phyloP scores from a whole-genome alignment of 169 alveolate genomes.

The Plasmodium ovale region DNA sequence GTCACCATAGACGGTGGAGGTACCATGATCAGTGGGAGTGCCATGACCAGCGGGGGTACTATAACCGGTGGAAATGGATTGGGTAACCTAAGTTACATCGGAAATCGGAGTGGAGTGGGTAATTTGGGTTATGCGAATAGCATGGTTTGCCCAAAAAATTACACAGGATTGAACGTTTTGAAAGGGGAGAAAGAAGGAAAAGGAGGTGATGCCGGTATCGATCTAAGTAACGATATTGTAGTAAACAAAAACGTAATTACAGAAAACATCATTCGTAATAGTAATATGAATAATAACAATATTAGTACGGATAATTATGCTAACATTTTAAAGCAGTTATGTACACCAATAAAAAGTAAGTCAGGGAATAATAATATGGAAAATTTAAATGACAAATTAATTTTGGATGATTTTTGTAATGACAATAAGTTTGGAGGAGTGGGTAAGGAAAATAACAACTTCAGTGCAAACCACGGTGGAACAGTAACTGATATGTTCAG shows the following conservation, averaged over 20 bases:
- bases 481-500: not conserved
- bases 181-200: not conserved
- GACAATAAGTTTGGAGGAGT: not conserved
- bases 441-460: not conserved
- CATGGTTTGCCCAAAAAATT: not conserved
- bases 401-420: not conserved
- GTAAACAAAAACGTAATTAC: not conserved
- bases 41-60: not conserved
- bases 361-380: not conserved
- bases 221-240: constrained; percentile 1
- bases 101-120: not conserved
- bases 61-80: not conserved
- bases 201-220: not conserved
- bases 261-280: not conserved
- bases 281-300: not conserved
- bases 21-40: not conserved
- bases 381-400: constrained; percentile 5
- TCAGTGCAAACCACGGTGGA: not conserved
- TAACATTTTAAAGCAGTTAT: constrained; percentile 42
- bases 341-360: constrained; percentile 56
- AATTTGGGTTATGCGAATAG: not conserved
- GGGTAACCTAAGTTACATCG: not conserved
- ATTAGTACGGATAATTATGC: constrained; percentile 68
- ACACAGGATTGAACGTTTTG: not conserved
- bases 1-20: not conserved